Percentiles rank a stretch among this genome's conserved stretches.
These are phyloP conservation scores for Apophysomyces elegans DNA, from an alignment of 371 early-diverging fungal species.

Conservation along the genomic window DNA sequence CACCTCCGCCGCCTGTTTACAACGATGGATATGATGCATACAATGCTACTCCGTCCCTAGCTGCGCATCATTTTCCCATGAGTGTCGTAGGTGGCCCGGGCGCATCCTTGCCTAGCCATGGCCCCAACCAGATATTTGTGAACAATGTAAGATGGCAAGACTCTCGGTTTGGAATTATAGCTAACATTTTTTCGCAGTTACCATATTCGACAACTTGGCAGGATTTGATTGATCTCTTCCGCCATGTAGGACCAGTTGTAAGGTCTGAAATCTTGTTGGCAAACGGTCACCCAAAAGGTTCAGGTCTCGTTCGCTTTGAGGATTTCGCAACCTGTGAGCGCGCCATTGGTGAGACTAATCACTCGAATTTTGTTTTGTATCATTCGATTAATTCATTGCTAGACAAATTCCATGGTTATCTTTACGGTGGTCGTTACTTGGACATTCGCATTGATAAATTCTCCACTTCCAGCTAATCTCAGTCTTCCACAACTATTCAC, in stretches of 20 bases:
- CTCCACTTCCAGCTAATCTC: conserved; percentile 18
- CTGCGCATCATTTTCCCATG: conserved; percentile 21
- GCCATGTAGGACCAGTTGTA: conserved; percentile 59
- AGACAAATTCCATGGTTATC: conserved; percentile 63
- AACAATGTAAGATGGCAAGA: conserved; percentile 49
- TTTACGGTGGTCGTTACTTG: conserved; percentile 61
- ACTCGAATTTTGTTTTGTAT: not conserved
- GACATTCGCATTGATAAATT: conserved; percentile 56
- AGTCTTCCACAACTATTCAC: conserved; percentile 16
- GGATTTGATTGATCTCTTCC: conserved; percentile 69
- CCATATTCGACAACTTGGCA: conserved; percentile 70
- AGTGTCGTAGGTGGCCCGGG: conserved; percentile 48
- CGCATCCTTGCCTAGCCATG: conserved; percentile 45
- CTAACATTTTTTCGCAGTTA: conserved; percentile 36
- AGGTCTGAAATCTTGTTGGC: conserved; percentile 56
- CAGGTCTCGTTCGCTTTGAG: conserved; percentile 68
- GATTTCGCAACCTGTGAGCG: conserved; percentile 57
- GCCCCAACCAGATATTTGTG: conserved; percentile 59
- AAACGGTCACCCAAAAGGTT: conserved; percentile 64
- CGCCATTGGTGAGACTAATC: conserved; percentile 57
- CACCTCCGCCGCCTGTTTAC: conserved; percentile 16
- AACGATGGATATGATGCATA: conserved; percentile 1
- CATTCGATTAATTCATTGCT: not conserved
- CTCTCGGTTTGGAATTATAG: not conserved
- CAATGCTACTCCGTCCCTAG: conserved; percentile 20